Base-by-base conservation (phyloP, 176 grass and related monocot species). In the Ensete ventricosum region DNA sequence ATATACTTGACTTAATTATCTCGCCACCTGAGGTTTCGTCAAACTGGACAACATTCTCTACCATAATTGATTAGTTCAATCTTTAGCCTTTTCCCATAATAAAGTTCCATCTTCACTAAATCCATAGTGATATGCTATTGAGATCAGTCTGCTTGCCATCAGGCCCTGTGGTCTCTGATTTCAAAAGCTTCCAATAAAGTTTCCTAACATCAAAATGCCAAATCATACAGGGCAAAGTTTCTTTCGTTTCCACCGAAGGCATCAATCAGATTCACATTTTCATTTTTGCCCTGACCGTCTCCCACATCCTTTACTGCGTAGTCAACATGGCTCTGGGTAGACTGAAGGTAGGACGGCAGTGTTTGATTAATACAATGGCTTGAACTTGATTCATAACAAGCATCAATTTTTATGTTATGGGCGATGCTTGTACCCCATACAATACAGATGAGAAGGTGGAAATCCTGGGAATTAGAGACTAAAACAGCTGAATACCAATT, bases 261-360 rank as follows among this genome's bases (percentile, higher is more conserved):
- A 77, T 77, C 75, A 25, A 77, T 14, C 75, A 77, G 59, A 60
- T 77, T 64, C 75, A 77, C 49, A 65, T 77, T 1, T 77, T 77
- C 26, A 77, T 77, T n/a, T 77, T 77, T 4, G 58, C 65, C 3
- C 25, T 77, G 75, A 60, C 75, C 58, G 48, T 65, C n/a, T 63
- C 2, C 75, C 75, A 77, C 14, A 21, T 77, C 48, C n/a, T 77
- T 60, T 65, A 77, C 60, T 64, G 75, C 60, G 26, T 65, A 9
- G 52, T 11, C 60, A 77, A 49, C 11, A 52, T 77, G 75, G 60
- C 75, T 26, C 14, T 77, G 12, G 60, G 75, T 21, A 50, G 48
- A 64, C 43, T 77, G 13, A 77, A 77, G 75, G 75, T 53, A 77
- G 3, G 26, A 8, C 34, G 11, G 1, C 1, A 70, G 5, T 50